Percentiles rank a stretch among this genome's conserved stretches.
These are phyloP conservation scores for Sphaerulina populicola DNA, from an alignment of 2,329 filamentous ascomycete species.

Conservation along the genomic window DNA sequence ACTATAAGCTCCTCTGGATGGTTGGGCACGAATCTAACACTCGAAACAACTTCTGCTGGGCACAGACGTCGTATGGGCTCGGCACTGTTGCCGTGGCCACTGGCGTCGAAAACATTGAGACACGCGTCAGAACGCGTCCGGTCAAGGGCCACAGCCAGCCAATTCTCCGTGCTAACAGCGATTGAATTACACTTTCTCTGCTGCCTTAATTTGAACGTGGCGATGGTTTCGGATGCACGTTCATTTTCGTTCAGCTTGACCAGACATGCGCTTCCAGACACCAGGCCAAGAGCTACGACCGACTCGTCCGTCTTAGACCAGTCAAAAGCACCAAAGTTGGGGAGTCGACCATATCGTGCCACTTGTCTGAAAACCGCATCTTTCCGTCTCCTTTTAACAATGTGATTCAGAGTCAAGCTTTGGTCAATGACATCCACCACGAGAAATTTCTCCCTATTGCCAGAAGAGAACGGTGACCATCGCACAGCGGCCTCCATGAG, in stretches of 20 bases:
- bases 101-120: slow-evolving; percentile 74
- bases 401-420: slow-evolving; percentile 49
- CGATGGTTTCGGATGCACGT: slow-evolving; percentile 36
- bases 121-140: slow-evolving; percentile 73
- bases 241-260: slow-evolving; percentile 60
- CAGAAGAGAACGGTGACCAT: slow-evolving; percentile 53
- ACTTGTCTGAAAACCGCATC: not conserved
- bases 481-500: slow-evolving; percentile 46
- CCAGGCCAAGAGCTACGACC: slow-evolving; percentile 61
- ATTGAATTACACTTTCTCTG: slow-evolving; percentile 73
- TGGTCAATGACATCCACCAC: slow-evolving; percentile 54
- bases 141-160: slow-evolving; percentile 71
- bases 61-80: slow-evolving; percentile 50
- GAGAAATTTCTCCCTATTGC: slow-evolving; percentile 49
- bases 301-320: slow-evolving; percentile 52
- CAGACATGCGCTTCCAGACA: slow-evolving; percentile 66
- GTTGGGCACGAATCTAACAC: slow-evolving; percentile 71
- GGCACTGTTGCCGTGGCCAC: slow-evolving; percentile 44
- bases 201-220: slow-evolving; percentile 64
- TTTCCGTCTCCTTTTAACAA: not conserved
- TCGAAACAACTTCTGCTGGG: slow-evolving; percentile 64
- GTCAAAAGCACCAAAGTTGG: slow-evolving; percentile 57
- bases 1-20: slow-evolving; percentile 67
- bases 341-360: slow-evolving; percentile 38
- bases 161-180: slow-evolving; percentile 62